Evolutionary conservation across 2,329 filamentous ascomycete species (phyloP).

Genomic region (Pseudocercospora fuligena): DNA sequence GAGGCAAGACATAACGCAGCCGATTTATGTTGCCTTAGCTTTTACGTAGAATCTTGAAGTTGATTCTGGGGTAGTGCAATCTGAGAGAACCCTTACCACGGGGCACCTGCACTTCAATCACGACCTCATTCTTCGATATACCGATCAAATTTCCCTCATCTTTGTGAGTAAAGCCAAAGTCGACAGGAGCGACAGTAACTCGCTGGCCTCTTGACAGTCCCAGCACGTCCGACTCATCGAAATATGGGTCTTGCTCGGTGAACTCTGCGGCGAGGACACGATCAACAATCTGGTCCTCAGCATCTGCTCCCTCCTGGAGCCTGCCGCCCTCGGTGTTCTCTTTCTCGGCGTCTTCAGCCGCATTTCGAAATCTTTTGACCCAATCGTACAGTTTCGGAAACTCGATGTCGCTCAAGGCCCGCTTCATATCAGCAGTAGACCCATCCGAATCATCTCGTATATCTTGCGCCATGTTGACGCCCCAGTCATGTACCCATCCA

Average conservation of each 20-base stretch:
- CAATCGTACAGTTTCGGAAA: slow-evolving; percentile 26
- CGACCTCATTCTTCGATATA: slow-evolving; percentile 23
- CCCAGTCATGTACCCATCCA: slow-evolving; percentile 28
- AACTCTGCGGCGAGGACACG: slow-evolving; percentile 17
- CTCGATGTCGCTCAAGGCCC: slow-evolving; percentile 12
- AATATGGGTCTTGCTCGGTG: slow-evolving; percentile 15
- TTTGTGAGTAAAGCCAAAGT: slow-evolving; percentile 30
- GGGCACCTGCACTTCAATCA: slow-evolving; percentile 24
- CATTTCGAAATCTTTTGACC: slow-evolving; percentile 24
- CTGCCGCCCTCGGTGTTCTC: slow-evolving; percentile 12
- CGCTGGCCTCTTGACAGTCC: slow-evolving; percentile 21
- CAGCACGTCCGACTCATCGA: slow-evolving; percentile 23
- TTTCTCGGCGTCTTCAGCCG: slow-evolving; percentile 13
- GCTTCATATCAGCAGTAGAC: slow-evolving; percentile 22
- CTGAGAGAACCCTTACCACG: slow-evolving; percentile 19
- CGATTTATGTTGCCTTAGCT: not conserved
- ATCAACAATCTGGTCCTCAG: slow-evolving; percentile 24
- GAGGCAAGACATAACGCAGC: not conserved
- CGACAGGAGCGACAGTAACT: slow-evolving; percentile 24
- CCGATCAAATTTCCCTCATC: slow-evolving; percentile 24
- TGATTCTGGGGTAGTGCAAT: slow-evolving; percentile 30
- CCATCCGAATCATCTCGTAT: slow-evolving; percentile 13
- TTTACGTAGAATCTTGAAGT: slow-evolving; percentile 26
- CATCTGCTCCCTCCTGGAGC: slow-evolving; percentile 20
- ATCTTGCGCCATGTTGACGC: slow-evolving; percentile 20